Base-by-base conservation (phyloP, 2,329 filamentous ascomycete species). In the Penicillium griseofulvum region DNA sequence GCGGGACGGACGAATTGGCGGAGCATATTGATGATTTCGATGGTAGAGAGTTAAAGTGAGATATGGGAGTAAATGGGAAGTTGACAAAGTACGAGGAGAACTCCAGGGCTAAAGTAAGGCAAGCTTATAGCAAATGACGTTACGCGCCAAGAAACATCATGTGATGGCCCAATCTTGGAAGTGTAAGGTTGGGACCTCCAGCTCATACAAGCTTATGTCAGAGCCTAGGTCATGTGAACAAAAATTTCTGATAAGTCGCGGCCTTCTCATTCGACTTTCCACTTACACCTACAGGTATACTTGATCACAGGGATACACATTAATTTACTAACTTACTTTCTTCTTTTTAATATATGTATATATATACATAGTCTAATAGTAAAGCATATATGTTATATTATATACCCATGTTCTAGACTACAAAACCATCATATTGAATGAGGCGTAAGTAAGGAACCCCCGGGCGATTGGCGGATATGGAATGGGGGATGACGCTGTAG, bases 1-100 rank as follows among this genome's bases (percentile, higher is more conserved):
- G 80, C 75, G 66, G 80, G 76, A 75, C 83, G 83, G 73, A 78
- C 72, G 69, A 86, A 76, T 71, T 86, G 84, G 72, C 87, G 86
- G 70, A 89, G 81, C 88, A 92, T 91, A 54, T 61, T 81, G 69
- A 56, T 49, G 43, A 28, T 16, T 52, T 39, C 12, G 37, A 43
- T 41, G 48, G 10, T 56, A 34, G 34, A 49, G 45, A 29, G 19
- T 16, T 31, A 3, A 44, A n/a, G 5, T 24, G 14, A 33, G 19
- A 33, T 11, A 11, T n/a, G 24, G 17, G 44, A 3, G 26, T 52
- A 33, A 31, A 3, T 33, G 48, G 31, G 39, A 50, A 33, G 36
- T 31, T 53, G 10, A 52, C 42, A 52, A 42, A 29, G 47, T 42
- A 45, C 29, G 37, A 54, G 38, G 39, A 39, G 46, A 38, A 50